phyloP scores from a whole-genome alignment of 2,329 filamentous ascomycete genomes.

The Phyllosticta citriasiana region DNA sequence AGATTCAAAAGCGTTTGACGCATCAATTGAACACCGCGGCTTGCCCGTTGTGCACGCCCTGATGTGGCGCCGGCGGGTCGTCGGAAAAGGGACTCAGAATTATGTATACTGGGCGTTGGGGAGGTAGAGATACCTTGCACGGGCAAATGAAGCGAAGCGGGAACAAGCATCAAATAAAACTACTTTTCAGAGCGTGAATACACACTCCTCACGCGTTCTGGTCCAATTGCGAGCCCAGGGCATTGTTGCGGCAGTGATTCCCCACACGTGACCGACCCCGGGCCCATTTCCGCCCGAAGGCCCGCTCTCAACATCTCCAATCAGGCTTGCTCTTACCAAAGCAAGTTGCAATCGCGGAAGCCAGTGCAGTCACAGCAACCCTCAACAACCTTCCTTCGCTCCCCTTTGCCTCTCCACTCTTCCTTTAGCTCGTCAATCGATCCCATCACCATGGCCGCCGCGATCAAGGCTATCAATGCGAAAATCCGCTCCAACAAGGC shows the following conservation, averaged over 20 bases:
- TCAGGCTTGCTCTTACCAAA: neutral
- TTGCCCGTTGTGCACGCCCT: neutral
- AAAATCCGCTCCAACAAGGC: conserved; percentile 42
- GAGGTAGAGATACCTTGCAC: neutral
- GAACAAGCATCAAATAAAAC: neutral
- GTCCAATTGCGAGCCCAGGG: neutral
- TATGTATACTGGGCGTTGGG: neutral
- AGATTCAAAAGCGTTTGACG: neutral
- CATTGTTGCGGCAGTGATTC: neutral
- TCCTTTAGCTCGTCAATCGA: neutral
- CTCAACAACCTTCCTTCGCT: conserved; percentile 1
- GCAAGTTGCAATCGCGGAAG: neutral
- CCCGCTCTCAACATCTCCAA: neutral
- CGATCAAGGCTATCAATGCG: conserved; percentile 44
- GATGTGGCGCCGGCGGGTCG: neutral
- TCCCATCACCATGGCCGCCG: conserved; percentile 37
- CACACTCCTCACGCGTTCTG: neutral
- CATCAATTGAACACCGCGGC: neutral
- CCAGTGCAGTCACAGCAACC: neutral
- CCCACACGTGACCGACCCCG: conserved; percentile 1
- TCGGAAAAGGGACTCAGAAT: neutral
- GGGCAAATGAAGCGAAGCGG: neutral
- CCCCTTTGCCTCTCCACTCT: conserved; percentile 1
- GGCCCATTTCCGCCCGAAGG: neutral
- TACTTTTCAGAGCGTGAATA: neutral